A percentile compares a stretch with the other conserved stretches of the same genome.
Evolutionary conservation across 257 asterid genomes (phyloP).

Genomic region (Solanum sejunctum): DNA sequence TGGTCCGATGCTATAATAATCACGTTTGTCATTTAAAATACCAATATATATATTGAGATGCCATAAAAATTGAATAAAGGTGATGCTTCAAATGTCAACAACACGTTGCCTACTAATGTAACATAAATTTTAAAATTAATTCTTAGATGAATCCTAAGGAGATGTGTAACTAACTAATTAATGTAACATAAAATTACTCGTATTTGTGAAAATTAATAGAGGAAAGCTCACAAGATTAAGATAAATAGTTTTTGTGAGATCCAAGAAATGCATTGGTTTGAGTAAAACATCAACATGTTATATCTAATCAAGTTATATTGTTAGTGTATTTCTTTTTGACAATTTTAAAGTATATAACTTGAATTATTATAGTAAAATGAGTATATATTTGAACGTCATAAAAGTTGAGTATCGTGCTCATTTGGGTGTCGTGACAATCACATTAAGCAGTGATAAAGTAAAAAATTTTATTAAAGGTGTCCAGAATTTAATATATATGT

Average conservation of each 20-base stretch:
- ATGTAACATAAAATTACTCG: neutral
- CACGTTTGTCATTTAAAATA: too few species aligned
- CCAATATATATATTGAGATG: too few species aligned
- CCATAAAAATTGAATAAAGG: too few species aligned
- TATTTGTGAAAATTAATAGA: neutral
- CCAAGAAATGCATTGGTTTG: constrained; percentile 7
- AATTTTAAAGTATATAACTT: too few species aligned
- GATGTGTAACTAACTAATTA: neutral
- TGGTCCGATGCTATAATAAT: too few species aligned
- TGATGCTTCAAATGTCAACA: neutral
- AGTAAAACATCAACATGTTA: neutral
- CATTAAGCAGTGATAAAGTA: too few species aligned
- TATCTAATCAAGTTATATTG: neutral
- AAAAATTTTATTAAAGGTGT: too few species aligned
- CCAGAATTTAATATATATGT: too few species aligned
- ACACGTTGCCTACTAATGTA: neutral
- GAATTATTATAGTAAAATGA: too few species aligned
- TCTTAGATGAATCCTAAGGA: neutral
- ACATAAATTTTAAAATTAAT: neutral
- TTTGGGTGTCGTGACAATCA: too few species aligned
- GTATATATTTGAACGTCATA: too few species aligned
- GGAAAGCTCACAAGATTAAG: neutral
- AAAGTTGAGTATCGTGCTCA: too few species aligned
- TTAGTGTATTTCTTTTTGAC: neutral
- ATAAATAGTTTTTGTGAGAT: neutral